Evolutionary conservation across 176 grass and related monocot species (phyloP).

Genomic region (Paspalum notatum): DNA sequence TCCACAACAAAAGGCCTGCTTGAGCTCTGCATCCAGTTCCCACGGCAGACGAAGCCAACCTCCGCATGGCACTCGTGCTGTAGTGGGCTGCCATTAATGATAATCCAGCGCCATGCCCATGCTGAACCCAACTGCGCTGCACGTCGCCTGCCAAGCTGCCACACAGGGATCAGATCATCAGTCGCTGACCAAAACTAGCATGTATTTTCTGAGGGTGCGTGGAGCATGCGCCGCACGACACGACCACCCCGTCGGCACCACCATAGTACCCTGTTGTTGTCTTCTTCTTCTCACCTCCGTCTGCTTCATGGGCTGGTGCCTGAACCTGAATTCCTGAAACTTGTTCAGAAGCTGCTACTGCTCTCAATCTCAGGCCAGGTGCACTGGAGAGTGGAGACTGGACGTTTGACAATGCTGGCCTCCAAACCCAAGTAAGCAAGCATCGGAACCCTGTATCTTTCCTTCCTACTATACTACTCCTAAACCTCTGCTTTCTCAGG

Average conservation of each 20-base stretch:
- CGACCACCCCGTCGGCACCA: background rate
- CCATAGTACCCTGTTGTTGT: background rate
- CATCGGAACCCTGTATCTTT: background rate
- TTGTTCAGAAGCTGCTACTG: background rate
- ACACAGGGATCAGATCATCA: background rate
- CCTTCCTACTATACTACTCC: background rate
- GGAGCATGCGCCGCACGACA: slow-evolving; percentile 5
- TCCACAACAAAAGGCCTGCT: background rate
- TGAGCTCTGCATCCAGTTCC: background rate
- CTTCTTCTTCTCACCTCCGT: background rate
- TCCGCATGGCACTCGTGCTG: background rate
- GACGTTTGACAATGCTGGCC: slow-evolving; percentile 46
- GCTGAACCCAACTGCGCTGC: background rate
- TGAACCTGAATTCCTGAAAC: background rate
- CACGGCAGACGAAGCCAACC: background rate
- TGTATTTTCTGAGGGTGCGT: background rate
- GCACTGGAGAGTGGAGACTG: no score
- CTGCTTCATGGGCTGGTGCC: background rate
- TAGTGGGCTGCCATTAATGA: slow-evolving; percentile 12
- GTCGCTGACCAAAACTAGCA: no score
- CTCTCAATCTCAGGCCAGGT: background rate
- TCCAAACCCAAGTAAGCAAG: slow-evolving; percentile 66
- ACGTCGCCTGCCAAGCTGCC: background rate
- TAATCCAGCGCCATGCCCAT: background rate
- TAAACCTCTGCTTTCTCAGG: background rate